These are phyloP conservation scores for Lichtheimia hyalospora DNA, from an alignment of 371 early-diverging fungal species.

Conservation along the genomic window DNA sequence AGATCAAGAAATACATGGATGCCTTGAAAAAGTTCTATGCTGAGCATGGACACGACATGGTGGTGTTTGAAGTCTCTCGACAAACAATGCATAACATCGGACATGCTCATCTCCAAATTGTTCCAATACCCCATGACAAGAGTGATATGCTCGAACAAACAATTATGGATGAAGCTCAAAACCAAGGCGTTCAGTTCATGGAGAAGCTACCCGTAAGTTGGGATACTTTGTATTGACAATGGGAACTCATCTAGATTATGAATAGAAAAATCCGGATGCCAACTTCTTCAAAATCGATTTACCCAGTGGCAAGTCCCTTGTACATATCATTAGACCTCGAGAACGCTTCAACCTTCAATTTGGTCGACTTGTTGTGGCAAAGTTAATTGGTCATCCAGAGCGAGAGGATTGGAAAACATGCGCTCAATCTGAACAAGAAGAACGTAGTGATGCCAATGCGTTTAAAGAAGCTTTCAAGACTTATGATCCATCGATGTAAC, in stretches of 20 bases:
- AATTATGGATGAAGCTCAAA: slow-evolving; percentile 35
- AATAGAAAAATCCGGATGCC: slow-evolving; percentile 27
- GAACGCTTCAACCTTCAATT: slow-evolving; percentile 70
- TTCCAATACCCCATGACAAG: slow-evolving; percentile 45
- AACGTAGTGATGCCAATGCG: slow-evolving; percentile 45
- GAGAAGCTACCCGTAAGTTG: slow-evolving; percentile 47
- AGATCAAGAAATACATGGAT: slow-evolving; percentile 61
- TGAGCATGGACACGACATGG: slow-evolving; percentile 54
- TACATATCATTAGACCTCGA: slow-evolving; percentile 43
- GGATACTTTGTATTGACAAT: background rate
- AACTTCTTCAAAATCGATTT: slow-evolving; percentile 70
- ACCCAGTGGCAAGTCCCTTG: slow-evolving; percentile 48
- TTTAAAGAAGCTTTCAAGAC: slow-evolving; percentile 59
- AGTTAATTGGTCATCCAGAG: slow-evolving; percentile 59
- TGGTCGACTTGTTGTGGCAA: slow-evolving; percentile 67
- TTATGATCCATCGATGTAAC: slow-evolving; percentile 51
- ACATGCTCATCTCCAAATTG: slow-evolving; percentile 71
- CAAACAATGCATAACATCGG: slow-evolving; percentile 41
- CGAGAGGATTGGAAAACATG: slow-evolving; percentile 78
- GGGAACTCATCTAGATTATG: background rate
- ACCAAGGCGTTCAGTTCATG: slow-evolving; percentile 32
- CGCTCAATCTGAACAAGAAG: slow-evolving; percentile 57
- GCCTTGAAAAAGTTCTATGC: slow-evolving; percentile 48
- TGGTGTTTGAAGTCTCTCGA: slow-evolving; percentile 70
- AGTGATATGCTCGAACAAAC: slow-evolving; percentile 29